A percentile compares a stretch with the other conserved stretches of the same genome.
Conservation (phyloP, 1,284 basidiomycete genomes). For the Phellopilus nigrolimitatus region DNA sequence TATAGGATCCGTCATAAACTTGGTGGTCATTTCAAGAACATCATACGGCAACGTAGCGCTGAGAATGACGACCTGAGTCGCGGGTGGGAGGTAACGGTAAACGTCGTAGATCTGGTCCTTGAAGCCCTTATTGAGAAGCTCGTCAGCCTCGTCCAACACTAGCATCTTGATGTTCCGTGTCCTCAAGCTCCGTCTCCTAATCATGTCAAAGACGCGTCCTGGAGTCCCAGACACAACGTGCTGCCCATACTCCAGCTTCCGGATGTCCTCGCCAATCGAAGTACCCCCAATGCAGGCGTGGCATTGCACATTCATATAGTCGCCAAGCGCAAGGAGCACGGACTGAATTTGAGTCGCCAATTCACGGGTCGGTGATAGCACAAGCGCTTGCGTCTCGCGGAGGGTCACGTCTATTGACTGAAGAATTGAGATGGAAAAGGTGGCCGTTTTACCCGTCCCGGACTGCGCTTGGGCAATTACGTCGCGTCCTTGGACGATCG, state of each 20-base stretch:
- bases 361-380: conserved; percentile 93
- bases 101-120: conserved; percentile 99
- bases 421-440: conserved; percentile 91
- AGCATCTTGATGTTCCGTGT: conserved; percentile 99
- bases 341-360: conserved; percentile 97
- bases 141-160: conserved; percentile 97
- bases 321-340: conserved; percentile 95
- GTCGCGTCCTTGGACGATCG: conserved; percentile 92
- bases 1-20: conserved; percentile 99
- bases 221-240: conserved; percentile 98
- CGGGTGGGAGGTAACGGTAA: conserved; percentile 96
- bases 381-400: conserved; percentile 94
- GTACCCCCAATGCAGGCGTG: conserved; percentile 99
- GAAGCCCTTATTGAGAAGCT: conserved; percentile 97
- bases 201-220: conserved; percentile 99
- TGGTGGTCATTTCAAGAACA: conserved; percentile 99
- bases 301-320: conserved; percentile 99
- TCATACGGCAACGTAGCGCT: conserved; percentile 97
- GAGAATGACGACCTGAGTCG: conserved; percentile 95
- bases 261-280: conserved; percentile 96
- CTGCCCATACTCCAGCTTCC: conserved; percentile 97
- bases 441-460: conserved; percentile 99
- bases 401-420: conserved; percentile 96
- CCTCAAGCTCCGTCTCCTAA: conserved; percentile 87
- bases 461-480: conserved; percentile 99